Evolutionary conservation across 352 stramenopile species (phyloP).

Genomic region (Pythium guiyangense): DNA sequence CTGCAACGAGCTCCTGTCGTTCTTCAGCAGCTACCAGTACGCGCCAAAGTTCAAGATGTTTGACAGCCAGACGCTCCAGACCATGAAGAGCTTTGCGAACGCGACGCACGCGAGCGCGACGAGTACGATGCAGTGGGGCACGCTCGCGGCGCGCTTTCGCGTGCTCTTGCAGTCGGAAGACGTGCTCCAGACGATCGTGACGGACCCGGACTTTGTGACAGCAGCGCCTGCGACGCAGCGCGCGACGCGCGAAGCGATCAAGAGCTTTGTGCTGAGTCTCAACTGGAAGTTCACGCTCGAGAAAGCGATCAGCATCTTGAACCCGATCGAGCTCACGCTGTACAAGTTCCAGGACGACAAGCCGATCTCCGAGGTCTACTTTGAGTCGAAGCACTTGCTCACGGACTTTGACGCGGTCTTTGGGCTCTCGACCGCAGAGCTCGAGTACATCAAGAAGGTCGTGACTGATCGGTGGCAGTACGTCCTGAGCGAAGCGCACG

Average conservation of each 20-base stretch:
- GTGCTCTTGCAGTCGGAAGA: conserved; percentile 65
- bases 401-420: conserved; percentile 78
- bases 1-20: conserved; percentile 70
- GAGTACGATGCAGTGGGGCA: conserved; percentile 64
- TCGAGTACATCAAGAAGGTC: conserved; percentile 83
- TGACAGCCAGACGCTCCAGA: conserved; percentile 60
- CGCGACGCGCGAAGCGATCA: conserved; percentile 51
- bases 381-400: conserved; percentile 71
- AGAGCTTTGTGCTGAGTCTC: conserved; percentile 62
- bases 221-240: conserved; percentile 45
- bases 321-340: conserved; percentile 71
- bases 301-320: conserved; percentile 75
- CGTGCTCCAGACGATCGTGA: conserved; percentile 70
- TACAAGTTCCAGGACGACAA: conserved; percentile 86
- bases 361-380: conserved; percentile 80
- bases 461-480: conserved; percentile 74
- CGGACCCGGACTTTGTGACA: conserved; percentile 52
- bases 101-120: conserved; percentile 29
- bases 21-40: conserved; percentile 83
- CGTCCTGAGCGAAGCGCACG: conserved; percentile 70
- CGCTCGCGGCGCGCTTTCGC: conserved; percentile 60
- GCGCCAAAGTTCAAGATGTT: conserved; percentile 72
- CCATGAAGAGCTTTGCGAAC: conserved; percentile 74
- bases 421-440: conserved; percentile 53
- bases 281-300: conserved; percentile 83